Base-by-base conservation (phyloP, 805 yeast genomes). In the Yarrowia keelungensis region DNA sequence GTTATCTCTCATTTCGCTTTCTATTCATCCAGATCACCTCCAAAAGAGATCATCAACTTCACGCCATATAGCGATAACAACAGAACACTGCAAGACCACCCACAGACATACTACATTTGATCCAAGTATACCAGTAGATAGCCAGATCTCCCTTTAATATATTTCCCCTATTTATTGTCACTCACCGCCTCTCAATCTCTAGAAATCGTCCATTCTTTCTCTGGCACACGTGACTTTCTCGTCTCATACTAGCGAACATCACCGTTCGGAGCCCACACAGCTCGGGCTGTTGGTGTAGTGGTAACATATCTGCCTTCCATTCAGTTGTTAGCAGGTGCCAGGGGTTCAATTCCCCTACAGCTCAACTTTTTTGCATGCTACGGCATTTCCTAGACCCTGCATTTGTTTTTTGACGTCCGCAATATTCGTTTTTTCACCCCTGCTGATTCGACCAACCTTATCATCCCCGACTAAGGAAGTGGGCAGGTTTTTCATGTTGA, bases 291-390 rank as follows among this genome's bases (percentile, higher is more conserved):
- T 51, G 58, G 58, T 51, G 58, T 51, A 51, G 58, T 51, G 58
- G 58, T 51, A 51, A 51, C 58, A 51, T 51, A 51, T 51, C 58
- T 51, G 58, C 58, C 58, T 51, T 51, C 58, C 58, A 51, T 51
- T 38, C 43, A 19, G 42, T 51, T 12, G 58, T 16, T 38, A 51
- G 58, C 58, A 51, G 58, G 58, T 51, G 58, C 58, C 58, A 51
- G 58, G 58, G 58, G 58, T 51, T 51, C 58, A 51, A 51, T 51
- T 51, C 58, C 58, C 58, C 58, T 51, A 51, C 58, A 51, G 58
- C 58, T 51, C 58, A 51, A 19, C 9, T 16, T 51, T 51, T 51
- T 36, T 26, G n/a, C 36, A 2, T 47, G 5, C 9, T 8, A 8
- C 10, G 2, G 50, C 3, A 19, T 32, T 11, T 9, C 8, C 10